These are phyloP conservation scores for Malassezia pachydermatis DNA, from an alignment of 1,284 basidiomycete genomes.

Conservation along the genomic window DNA sequence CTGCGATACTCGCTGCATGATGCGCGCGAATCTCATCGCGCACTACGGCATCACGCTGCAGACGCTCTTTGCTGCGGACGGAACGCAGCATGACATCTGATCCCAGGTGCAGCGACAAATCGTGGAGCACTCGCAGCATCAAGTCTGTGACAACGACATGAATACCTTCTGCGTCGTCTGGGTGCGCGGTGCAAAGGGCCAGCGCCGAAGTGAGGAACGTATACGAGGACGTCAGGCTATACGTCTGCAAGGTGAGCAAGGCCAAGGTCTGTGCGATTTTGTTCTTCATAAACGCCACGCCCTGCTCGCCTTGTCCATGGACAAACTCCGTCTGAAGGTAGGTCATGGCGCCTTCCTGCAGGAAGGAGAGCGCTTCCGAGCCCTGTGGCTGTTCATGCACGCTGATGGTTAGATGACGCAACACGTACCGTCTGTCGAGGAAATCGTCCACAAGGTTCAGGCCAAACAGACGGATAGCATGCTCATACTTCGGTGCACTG, in stretches of 20 bases:
- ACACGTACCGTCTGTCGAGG: constrained; percentile 65
- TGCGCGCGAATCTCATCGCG: constrained; percentile 43
- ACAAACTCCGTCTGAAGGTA: constrained; percentile 44
- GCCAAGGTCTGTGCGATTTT: constrained; percentile 96
- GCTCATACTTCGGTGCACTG: constrained; percentile 58
- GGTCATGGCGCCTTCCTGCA: constrained; percentile 38
- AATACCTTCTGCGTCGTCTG: constrained; percentile 71
- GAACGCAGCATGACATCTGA: constrained; percentile 43
- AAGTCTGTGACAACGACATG: constrained; percentile 74
- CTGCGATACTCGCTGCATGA: constrained; percentile 72
- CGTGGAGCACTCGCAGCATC: constrained; percentile 42
- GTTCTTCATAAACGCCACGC: constrained; percentile 62
- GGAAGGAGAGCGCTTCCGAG: constrained; percentile 29
- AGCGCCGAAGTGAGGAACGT: constrained; percentile 56
- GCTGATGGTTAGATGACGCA: constrained; percentile 1
- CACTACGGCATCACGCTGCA: constrained; percentile 43
- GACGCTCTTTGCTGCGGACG: constrained; percentile 37
- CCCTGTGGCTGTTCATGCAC: constrained; percentile 20
- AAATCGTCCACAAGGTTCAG: constrained; percentile 75
- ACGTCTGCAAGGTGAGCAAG: constrained; percentile 82
- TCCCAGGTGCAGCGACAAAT: constrained; percentile 43
- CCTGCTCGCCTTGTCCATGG: constrained; percentile 30
- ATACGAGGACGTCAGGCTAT: constrained; percentile 71
- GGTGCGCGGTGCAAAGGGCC: constrained; percentile 49
- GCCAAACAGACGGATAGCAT: constrained; percentile 71